A percentile compares a stretch with the other conserved stretches of the same genome.
Conservation (phyloP, 805 yeast genomes). For the Pichia thaimueangensis region DNA sequence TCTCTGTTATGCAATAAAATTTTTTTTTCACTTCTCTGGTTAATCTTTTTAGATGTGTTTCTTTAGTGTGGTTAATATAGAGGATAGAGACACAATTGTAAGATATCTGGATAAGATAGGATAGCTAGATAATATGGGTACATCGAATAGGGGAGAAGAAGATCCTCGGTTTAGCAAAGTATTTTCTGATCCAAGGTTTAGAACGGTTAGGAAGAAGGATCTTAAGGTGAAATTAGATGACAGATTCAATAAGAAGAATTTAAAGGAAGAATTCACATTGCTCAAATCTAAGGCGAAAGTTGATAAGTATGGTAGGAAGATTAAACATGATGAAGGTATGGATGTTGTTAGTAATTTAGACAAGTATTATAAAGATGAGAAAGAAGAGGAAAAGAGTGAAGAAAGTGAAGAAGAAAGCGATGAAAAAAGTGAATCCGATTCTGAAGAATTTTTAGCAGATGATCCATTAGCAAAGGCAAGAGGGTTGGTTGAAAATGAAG, state of each 20-base stretch:
- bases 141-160: slow-evolving; percentile 20
- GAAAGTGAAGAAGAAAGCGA: slow-evolving; percentile 11
- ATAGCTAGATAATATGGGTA: no score
- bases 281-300: slow-evolving; percentile 60
- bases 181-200: slow-evolving; percentile 85
- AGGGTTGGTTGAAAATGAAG: slow-evolving; percentile 36
- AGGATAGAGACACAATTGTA: no score
- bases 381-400: slow-evolving; percentile 17
- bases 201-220: slow-evolving; percentile 60
- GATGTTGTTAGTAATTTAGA: slow-evolving; percentile 43
- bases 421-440: slow-evolving; percentile 24
- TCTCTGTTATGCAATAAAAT: no score
- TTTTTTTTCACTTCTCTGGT: no score
- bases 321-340: slow-evolving; percentile 38
- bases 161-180: slow-evolving; percentile 79
- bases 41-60: no score
- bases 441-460: slow-evolving; percentile 22
- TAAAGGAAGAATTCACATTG: slow-evolving; percentile 32
- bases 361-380: slow-evolving; percentile 51
- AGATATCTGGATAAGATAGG: no score
- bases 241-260: slow-evolving; percentile 66
- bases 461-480: slow-evolving; percentile 42
- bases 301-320: slow-evolving; percentile 82
- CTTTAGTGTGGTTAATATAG: no score
- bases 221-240: slow-evolving; percentile 76